A percentile compares a stretch with the other conserved stretches of the same genome.
phyloP scores from a whole-genome alignment of 2,329 filamentous ascomycete genomes.

The Ophiostoma perfectum region DNA sequence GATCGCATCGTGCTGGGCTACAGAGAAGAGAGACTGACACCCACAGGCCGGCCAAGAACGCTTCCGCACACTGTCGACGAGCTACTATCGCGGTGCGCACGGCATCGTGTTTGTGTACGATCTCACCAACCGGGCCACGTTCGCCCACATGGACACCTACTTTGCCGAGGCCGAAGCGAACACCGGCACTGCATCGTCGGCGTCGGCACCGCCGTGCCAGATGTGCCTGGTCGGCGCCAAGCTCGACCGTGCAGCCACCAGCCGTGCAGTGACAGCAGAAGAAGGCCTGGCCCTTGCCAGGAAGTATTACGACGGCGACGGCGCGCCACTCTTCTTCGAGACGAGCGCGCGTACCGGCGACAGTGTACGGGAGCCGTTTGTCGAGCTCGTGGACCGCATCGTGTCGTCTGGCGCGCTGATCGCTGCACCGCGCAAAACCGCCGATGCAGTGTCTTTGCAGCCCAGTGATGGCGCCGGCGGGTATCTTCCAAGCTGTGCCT shows the following conservation, averaged over 20 bases:
- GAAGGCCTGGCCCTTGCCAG: constrained; percentile 46
- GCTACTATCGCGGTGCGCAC: constrained; percentile 47
- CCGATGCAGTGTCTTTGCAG: constrained; percentile 39
- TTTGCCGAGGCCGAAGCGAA: constrained; percentile 49
- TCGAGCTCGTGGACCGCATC: constrained; percentile 48
- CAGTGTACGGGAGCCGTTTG: constrained; percentile 47
- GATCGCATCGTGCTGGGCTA: too few relatives aligned
- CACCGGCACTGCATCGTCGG: constrained; percentile 33
- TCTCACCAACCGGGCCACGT: constrained; percentile 45
- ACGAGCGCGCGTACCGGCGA: constrained; percentile 50
- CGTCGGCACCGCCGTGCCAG: constrained; percentile 15
- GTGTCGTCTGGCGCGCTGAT: constrained; percentile 30
- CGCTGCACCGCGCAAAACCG: background rate
- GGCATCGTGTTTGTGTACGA: constrained; percentile 48
- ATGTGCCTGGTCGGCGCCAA: constrained; percentile 44
- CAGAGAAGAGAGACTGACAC: background rate
- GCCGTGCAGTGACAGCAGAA: constrained; percentile 42
- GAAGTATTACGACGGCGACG: constrained; percentile 34
- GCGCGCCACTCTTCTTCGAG: constrained; percentile 43
- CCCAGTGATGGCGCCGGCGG: constrained; percentile 5
- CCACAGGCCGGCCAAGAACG: constrained; percentile 40
- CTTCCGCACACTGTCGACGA: constrained; percentile 47
- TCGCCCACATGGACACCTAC: constrained; percentile 49
- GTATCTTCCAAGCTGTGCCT: constrained; percentile 21
- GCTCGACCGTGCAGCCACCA: constrained; percentile 41